Base-by-base conservation (phyloP, 257 asterid genomes). In the Solanum tarapatanum region DNA sequence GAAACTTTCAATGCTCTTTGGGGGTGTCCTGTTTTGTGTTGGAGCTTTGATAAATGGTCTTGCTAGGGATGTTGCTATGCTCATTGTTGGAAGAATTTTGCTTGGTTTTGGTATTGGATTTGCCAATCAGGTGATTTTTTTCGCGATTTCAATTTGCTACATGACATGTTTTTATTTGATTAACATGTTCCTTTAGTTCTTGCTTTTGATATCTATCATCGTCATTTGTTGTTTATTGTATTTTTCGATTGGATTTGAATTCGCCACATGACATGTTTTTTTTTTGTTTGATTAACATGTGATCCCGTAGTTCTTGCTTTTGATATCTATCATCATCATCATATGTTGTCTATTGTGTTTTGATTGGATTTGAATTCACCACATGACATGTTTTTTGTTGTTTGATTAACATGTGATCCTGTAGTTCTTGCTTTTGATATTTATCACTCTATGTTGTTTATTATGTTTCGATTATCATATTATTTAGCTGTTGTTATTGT, bases 21-120 rank as follows among this genome's bases (percentile, higher is more conserved):
- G 99, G 0, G 99, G 98, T 24, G 33, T 93, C 28, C 85, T 95
- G 8, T 96, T 96, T 91, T 93, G 95, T 83, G 89, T 87, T 39
- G 99, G 99, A 0, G 99, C 99, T 68, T 55, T 95, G 87, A 64
- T 96, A 6, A 96, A 96, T 87, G 99, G 95, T 12, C 86, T 92
- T 17, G 99, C 99, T 3, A 69, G 80, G 39, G 83, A 36, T 13
- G 94, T 96, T 17, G 90, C 93, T 90, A 96, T 96, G 99, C 88
- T 96, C 19, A 94, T 94, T 14, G 91, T 93, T 30, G 99, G 99
- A 30, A 98, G 99, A 69, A 88, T 96, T 83, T 84, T 96, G 13
- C 96, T 96, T 10, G 99, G 99, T 86, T 92, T 93, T 11, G 99
- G 99, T 58, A 93, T 95, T 58, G 99, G 99, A 4, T 96, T 96